phyloP scores from a whole-genome alignment of 108 stramenopile genomes.

The Conticribra weissflogii region DNA sequence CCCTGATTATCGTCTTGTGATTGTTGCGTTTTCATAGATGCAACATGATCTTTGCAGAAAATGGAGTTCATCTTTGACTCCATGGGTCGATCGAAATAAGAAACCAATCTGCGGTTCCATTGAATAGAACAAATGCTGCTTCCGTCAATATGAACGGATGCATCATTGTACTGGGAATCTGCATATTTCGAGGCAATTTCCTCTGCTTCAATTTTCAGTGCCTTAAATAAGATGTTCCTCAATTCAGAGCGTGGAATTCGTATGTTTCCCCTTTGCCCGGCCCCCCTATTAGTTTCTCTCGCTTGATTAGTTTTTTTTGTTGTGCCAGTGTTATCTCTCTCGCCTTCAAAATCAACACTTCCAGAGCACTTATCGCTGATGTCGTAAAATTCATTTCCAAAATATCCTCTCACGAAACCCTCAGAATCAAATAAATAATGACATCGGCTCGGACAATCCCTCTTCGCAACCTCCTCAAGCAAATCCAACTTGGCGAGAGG shows the following conservation, averaged over 20 bases:
- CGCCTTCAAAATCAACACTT: background rate
- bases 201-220: conserved; percentile 31
- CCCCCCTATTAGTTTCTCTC: conserved; percentile 23
- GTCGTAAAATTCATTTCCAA: conserved; percentile 81
- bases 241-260: conserved; percentile 74
- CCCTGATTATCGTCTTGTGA: too few species aligned
- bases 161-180: too few species aligned
- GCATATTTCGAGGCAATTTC: background rate
- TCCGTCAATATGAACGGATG: too few species aligned
- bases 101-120: conserved; percentile 39
- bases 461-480: conserved; percentile 66
- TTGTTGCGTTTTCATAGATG: background rate
- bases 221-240: conserved; percentile 57
- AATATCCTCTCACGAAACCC: conserved; percentile 72
- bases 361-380: background rate
- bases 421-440: conserved; percentile 72
- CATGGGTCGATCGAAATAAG: conserved; percentile 44
- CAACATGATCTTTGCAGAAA: conserved; percentile 41
- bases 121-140: conserved; percentile 7
- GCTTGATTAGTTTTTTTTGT: background rate
- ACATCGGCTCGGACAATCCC: conserved; percentile 81
- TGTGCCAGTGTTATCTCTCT: background rate
- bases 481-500: conserved; percentile 69
- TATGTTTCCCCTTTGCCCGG: conserved; percentile 86
- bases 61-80: conserved; percentile 34